A percentile compares a stretch with the other conserved stretches of the same genome.
phyloP scores from a whole-genome alignment of 805 yeast genomes.

The Hemisphaericaspora nanyangensis region DNA sequence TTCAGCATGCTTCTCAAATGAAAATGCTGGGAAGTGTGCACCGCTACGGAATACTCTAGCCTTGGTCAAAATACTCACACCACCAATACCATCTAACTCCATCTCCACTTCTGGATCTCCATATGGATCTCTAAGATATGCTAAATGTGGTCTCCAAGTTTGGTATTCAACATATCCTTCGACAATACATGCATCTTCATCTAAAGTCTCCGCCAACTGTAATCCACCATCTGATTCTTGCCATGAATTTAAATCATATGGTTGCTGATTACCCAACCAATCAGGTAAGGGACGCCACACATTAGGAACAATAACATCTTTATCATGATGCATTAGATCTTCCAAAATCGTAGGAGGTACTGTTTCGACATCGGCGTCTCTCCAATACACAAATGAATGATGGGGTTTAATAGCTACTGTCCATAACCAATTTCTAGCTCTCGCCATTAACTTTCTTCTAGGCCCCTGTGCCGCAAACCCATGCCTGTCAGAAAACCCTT shows the following conservation, averaged over 20 bases:
- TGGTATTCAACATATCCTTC: constrained; percentile 98
- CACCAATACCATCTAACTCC: constrained; percentile 96
- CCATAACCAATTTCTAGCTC: constrained; percentile 92
- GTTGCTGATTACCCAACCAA: constrained; percentile 81
- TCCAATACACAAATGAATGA: constrained; percentile 95
- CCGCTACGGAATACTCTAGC: constrained; percentile 86
- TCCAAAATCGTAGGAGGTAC: constrained; percentile 81
- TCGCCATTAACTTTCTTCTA: constrained; percentile 90
- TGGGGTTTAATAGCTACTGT: constrained; percentile 84
- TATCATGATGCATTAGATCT: constrained; percentile 87
- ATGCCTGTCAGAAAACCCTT: constrained; percentile 88
- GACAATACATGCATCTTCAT: constrained; percentile 93
- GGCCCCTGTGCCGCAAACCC: constrained; percentile 97
- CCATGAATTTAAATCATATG: constrained; percentile 84
- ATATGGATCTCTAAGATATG: constrained; percentile 89
- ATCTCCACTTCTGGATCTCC: constrained; percentile 93
- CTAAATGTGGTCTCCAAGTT: constrained; percentile 97
- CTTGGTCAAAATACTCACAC: constrained; percentile 86
- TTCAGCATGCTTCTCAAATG: constrained; percentile 94
- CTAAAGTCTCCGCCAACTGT: constrained; percentile 68
- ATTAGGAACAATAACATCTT: constrained; percentile 92
- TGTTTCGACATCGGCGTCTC: constrained; percentile 96
- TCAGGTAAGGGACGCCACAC: constrained; percentile 90
- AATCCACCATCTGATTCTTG: constrained; percentile 80
- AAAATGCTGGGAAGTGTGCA: constrained; percentile 93